A percentile compares a stretch with the other conserved stretches of the same genome.
Evolutionary conservation across 2,329 filamentous ascomycete species (phyloP).

Genomic region (Calonectria crousiana): DNA sequence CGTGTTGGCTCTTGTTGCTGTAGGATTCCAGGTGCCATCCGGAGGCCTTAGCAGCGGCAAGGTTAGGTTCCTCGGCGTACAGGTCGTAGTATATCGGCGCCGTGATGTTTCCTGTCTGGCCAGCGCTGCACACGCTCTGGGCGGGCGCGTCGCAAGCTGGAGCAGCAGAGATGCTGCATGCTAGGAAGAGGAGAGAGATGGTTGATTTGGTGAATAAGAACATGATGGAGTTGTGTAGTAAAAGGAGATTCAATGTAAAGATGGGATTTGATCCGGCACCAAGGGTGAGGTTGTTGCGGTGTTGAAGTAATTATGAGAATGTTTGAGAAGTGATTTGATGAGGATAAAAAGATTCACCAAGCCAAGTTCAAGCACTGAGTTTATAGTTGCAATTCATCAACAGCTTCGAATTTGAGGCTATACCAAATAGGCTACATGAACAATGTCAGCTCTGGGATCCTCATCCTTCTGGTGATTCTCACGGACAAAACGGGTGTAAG

Average conservation of each 20-base stretch:
- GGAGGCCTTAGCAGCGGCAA: neutral
- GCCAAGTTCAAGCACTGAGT: neutral
- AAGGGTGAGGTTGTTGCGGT: neutral
- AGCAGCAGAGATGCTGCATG: neutral
- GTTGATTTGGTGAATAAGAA: neutral
- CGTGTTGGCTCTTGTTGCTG: neutral
- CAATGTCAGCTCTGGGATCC: neutral
- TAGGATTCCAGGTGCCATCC: conserved; percentile 1
- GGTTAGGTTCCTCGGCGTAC: neutral
- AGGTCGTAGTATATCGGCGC: neutral
- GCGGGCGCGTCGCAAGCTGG: neutral
- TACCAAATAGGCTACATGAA: neutral
- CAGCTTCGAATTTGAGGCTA: neutral
- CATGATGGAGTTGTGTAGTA: neutral
- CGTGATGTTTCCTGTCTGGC: neutral
- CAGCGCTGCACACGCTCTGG: neutral
- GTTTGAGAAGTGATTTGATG: neutral
- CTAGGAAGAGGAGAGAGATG: neutral
- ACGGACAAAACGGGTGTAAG: neutral
- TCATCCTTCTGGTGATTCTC: neutral
- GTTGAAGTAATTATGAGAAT: neutral
- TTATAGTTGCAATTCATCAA: neutral
- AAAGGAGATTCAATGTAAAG: neutral
- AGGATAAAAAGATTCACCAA: neutral
- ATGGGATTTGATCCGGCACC: neutral